Percentiles rank a stretch among this genome's conserved stretches.
phyloP scores from a whole-genome alignment of 306 rosid species.

The Cucurbita ficifolia region DNA sequence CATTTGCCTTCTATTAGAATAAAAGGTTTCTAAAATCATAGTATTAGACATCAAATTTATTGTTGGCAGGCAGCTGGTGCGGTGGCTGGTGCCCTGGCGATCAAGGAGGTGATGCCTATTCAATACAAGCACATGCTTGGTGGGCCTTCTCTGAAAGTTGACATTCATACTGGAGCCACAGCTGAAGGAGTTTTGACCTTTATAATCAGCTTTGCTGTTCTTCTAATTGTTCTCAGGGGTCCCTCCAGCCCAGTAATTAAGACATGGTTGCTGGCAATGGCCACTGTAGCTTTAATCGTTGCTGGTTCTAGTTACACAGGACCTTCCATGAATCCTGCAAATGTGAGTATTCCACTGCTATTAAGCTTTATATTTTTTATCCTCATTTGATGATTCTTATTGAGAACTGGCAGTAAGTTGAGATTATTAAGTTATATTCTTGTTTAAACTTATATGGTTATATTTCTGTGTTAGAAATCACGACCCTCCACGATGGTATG shows the following conservation, averaged over 20 bases:
- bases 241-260: conserved; percentile 44
- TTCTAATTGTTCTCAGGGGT: conserved; percentile 54
- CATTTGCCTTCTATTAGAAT: background rate
- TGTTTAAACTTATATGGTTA: background rate
- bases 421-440: background rate
- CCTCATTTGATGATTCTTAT: background rate
- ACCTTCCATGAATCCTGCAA: conserved; percentile 91
- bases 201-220: conserved; percentile 49
- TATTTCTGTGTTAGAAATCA: background rate
- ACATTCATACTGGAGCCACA: conserved; percentile 62
- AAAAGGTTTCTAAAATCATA: background rate
- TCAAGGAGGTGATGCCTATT: conserved; percentile 46
- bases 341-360: conserved; percentile 31
- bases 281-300: conserved; percentile 40
- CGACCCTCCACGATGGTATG: no score
- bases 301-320: conserved; percentile 59
- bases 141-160: conserved; percentile 82
- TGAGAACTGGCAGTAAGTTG: background rate
- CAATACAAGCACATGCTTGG: conserved; percentile 62
- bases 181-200: conserved; percentile 81
- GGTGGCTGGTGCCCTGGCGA: conserved; percentile 67
- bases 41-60: background rate
- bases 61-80: conserved; percentile 63
- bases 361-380: background rate
- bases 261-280: conserved; percentile 44